Percentiles rank a stretch among this genome's conserved stretches.
Evolutionary conservation across 1,139 yeast species (phyloP).

Genomic region (Geotrichum klebahnii): DNA sequence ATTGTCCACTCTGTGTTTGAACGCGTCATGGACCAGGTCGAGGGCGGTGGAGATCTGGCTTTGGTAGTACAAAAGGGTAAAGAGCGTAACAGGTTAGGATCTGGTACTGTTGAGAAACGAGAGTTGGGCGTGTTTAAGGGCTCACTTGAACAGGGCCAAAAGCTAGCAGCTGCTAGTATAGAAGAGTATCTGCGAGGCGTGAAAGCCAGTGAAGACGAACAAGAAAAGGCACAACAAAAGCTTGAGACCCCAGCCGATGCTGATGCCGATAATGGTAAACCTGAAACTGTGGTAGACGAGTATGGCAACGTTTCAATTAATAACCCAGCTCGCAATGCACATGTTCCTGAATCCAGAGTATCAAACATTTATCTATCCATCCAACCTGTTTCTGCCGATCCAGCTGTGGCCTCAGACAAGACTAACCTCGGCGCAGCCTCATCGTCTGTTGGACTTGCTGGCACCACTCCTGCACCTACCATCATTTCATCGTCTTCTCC

Average conservation of each 20-base stretch:
- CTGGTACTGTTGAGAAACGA: constrained; percentile 40
- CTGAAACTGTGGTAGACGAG: constrained; percentile 22
- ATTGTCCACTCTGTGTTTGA: constrained; percentile 67
- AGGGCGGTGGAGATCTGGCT: constrained; percentile 65
- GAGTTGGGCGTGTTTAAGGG: constrained; percentile 73
- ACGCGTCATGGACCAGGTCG: constrained; percentile 85
- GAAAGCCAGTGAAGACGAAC: constrained; percentile 38
- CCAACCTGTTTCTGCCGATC: constrained; percentile 51
- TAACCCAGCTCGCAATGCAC: no score
- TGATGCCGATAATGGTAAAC: constrained; percentile 24
- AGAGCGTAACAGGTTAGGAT: constrained; percentile 39
- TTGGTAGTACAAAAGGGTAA: constrained; percentile 48
- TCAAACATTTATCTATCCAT: constrained; percentile 77
- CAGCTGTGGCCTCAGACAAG: constrained; percentile 38
- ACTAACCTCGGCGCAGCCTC: constrained; percentile 39
- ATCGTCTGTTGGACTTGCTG: constrained; percentile 1
- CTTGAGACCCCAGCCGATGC: constrained; percentile 32
- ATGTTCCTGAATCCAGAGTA: constrained; percentile 37
- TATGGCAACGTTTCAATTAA: constrained; percentile 38
- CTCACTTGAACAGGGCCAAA: constrained; percentile 78
- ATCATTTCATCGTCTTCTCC: constrained; percentile 31
- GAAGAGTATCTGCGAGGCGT: constrained; percentile 54
- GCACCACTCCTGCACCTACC: constrained; percentile 29
- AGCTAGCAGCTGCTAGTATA: constrained; percentile 79
- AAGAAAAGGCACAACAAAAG: no score